phyloP scores from a whole-genome alignment of 805 yeast species.

The Cyberlindnera samutprakarnensis region DNA sequence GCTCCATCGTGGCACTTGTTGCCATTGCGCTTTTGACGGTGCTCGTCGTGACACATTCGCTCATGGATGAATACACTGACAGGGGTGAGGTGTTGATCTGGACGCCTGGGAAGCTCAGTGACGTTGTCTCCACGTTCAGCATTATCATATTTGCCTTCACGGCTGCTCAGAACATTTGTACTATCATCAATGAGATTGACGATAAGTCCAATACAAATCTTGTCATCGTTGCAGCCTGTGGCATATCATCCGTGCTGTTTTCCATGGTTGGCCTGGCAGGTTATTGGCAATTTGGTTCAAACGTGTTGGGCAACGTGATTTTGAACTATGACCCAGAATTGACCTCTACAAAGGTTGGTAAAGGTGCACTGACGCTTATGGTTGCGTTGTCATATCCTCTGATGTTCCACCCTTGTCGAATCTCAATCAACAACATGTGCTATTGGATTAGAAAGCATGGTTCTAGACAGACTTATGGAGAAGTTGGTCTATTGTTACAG shows the following conservation, averaged over 20 bases:
- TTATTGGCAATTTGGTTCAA: conserved; percentile 65
- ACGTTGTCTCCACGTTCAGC: conserved; percentile 56
- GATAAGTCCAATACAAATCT: conserved; percentile 45
- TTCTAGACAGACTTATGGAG: conserved; percentile 2
- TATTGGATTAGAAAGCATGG: conserved; percentile 32
- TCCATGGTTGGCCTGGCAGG: conserved; percentile 60
- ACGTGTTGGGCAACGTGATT: conserved; percentile 59
- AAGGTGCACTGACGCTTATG: conserved; percentile 60
- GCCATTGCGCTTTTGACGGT: conserved; percentile 58
- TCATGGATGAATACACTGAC: conserved; percentile 35
- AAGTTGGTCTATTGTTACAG: conserved; percentile 7
- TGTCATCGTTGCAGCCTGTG: conserved; percentile 41
- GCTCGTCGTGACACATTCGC: conserved; percentile 44
- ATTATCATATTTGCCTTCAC: conserved; percentile 76
- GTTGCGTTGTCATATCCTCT: conserved; percentile 71
- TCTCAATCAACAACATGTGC: conserved; percentile 59
- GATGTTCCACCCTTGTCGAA: conserved; percentile 75
- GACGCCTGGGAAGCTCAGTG: conserved; percentile 34
- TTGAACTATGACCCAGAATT: conserved; percentile 55
- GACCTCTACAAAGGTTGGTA: conserved; percentile 42
- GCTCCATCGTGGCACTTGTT: conserved; percentile 60
- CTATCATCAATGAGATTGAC: conserved; percentile 63
- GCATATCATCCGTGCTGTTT: conserved; percentile 50
- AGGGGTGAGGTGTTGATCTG: conserved; percentile 36
- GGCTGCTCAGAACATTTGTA: conserved; percentile 75